These are phyloP conservation scores for Hypsizygus marmoreus DNA, from an alignment of 768 basidiomycete species.

Conservation along the genomic window DNA sequence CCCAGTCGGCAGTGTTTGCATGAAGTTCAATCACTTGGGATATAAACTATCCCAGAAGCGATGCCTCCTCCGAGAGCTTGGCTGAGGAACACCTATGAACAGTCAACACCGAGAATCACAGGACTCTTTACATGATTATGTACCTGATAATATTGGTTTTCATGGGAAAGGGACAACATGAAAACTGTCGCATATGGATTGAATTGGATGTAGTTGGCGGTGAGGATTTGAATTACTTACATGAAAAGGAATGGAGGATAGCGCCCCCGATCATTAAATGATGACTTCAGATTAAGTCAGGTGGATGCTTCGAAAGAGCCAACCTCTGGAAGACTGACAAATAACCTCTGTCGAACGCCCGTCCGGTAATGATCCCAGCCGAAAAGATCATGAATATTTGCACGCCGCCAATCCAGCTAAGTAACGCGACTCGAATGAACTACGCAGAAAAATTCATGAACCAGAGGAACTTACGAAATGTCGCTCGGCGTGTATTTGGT, in stretches of 20 bases:
- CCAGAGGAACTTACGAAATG: slow-evolving; percentile 17
- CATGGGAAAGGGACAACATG: slow-evolving; percentile 33
- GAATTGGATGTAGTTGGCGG: background rate
- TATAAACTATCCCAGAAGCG: slow-evolving; percentile 45
- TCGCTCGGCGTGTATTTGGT: slow-evolving; percentile 18
- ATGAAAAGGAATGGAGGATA: slow-evolving; percentile 15
- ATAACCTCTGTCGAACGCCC: slow-evolving; percentile 28
- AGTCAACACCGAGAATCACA: too few species aligned
- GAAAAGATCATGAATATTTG: slow-evolving; percentile 40
- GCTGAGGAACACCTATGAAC: slow-evolving; percentile 37
- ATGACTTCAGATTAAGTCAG: too few species aligned
- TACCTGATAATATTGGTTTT: slow-evolving; percentile 35
- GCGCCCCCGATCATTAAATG: slow-evolving; percentile 17
- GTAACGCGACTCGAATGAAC: background rate
- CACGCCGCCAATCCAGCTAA: slow-evolving; percentile 52
- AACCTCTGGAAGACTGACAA: slow-evolving; percentile 22
- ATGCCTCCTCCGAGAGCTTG: slow-evolving; percentile 48
- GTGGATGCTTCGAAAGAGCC: too few species aligned
- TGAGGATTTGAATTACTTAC: slow-evolving; percentile 1
- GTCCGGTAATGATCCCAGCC: slow-evolving; percentile 22
- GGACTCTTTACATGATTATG: background rate
- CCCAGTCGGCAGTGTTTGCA: too few species aligned
- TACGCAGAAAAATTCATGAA: background rate
- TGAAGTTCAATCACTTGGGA: slow-evolving; percentile 25
- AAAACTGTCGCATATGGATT: too few species aligned